phyloP scores from a whole-genome alignment of 202 grass and related monocot genomes.

The Saccharum hybrid region DNA sequence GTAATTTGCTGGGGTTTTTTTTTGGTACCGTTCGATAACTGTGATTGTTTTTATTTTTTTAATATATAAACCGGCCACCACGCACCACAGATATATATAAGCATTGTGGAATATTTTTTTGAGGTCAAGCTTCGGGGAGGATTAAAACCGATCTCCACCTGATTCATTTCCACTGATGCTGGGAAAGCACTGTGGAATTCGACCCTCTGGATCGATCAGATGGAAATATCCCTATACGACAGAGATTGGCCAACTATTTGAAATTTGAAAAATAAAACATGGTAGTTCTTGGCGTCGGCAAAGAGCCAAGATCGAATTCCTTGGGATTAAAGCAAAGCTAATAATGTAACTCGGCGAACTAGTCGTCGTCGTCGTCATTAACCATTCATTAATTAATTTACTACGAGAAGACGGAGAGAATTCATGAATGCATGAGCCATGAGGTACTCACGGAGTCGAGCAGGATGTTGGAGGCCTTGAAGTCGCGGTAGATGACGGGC shows the following conservation, averaged over 20 bases:
- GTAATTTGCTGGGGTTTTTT: not conserved
- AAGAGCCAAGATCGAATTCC: not conserved
- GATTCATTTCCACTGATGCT: too few species aligned
- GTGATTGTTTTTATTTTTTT: not conserved
- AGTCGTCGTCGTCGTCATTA: not conserved
- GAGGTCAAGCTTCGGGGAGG: too few species aligned
- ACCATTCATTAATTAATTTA: too few species aligned
- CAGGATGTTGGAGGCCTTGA: slow-evolving; percentile 78
- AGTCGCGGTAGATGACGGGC: slow-evolving; percentile 74
- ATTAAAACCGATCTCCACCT: too few species aligned
- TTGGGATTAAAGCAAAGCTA: not conserved
- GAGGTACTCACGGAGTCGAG: slow-evolving; percentile 54
- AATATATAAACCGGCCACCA: not conserved
- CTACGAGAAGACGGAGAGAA: too few species aligned
- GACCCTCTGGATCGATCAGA: not conserved
- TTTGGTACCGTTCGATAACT: not conserved
- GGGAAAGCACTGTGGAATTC: not conserved
- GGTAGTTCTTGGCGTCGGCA: slow-evolving; percentile 18
- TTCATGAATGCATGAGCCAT: too few species aligned
- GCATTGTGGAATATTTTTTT: not conserved
- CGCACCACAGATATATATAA: not conserved
- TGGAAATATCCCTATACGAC: not conserved
- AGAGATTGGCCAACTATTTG: slow-evolving; percentile 2
- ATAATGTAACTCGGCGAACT: not conserved
- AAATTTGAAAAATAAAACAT: slow-evolving; percentile 7